phyloP scores from a whole-genome alignment of 179 eudicot species.

The Nepenthes alata region DNA sequence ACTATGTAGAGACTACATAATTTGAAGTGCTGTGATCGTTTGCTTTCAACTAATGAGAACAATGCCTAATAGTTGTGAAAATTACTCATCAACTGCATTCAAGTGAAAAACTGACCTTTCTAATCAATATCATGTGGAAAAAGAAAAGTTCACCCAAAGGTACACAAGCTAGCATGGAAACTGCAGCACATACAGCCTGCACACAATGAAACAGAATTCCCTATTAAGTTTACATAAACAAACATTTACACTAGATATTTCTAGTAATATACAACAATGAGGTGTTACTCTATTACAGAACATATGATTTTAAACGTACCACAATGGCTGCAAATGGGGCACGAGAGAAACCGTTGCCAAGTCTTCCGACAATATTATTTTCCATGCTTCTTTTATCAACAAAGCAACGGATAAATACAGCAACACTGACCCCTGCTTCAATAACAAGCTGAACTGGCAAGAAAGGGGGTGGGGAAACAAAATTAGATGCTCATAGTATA shows the following conservation, averaged over 20 bases:
- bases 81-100: neutral
- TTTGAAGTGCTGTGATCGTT: too few species aligned
- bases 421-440: slow-evolving; percentile 85
- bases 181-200: slow-evolving; percentile 81
- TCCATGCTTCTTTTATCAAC: slow-evolving; percentile 65
- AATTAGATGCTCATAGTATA: slow-evolving; percentile 10
- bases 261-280: neutral
- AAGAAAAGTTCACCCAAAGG: slow-evolving; percentile 96
- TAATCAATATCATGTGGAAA: slow-evolving; percentile 87
- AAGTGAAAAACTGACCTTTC: slow-evolving; percentile 42
- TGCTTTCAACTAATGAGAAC: too few species aligned
- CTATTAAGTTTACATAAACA: neutral
- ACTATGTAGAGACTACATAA: too few species aligned
- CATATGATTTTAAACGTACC: slow-evolving; percentile 34
- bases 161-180: slow-evolving; percentile 80
- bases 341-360: slow-evolving; percentile 94
- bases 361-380: slow-evolving; percentile 68
- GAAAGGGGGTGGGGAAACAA: slow-evolving; percentile 12
- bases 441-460: slow-evolving; percentile 50
- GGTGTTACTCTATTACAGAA: neutral
- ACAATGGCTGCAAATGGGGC: slow-evolving; percentile 93
- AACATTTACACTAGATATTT: neutral
- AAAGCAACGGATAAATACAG: slow-evolving; percentile 86
- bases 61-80: too few species aligned
- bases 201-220: too few species aligned